Conservation (phyloP, 2,329 filamentous ascomycete genomes). For the Penicillium sp. region DNA sequence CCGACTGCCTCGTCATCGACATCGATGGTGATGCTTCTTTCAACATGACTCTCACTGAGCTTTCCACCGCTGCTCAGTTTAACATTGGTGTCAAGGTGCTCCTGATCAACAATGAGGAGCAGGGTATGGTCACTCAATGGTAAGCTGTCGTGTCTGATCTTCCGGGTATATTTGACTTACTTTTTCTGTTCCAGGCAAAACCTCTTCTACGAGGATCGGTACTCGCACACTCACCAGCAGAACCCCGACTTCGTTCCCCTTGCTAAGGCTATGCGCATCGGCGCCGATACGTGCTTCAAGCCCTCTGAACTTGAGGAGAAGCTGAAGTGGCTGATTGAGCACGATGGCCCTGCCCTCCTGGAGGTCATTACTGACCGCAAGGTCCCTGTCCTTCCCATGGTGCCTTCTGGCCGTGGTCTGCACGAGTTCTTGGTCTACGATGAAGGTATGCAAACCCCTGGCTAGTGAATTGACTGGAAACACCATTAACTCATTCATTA, state of each 20-base stretch:
- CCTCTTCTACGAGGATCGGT: slow-evolving; percentile 92
- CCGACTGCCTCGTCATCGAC: slow-evolving; percentile 79
- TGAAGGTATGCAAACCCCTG: slow-evolving; percentile 48
- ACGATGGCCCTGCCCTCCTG: slow-evolving; percentile 81
- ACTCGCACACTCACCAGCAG: slow-evolving; percentile 79
- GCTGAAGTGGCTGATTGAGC: slow-evolving; percentile 79
- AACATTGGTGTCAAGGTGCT: slow-evolving; percentile 94
- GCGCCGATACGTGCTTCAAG: slow-evolving; percentile 61
- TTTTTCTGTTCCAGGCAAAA: slow-evolving; percentile 53
- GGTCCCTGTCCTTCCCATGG: slow-evolving; percentile 88
- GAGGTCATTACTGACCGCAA: slow-evolving; percentile 81
- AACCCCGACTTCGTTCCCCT: slow-evolving; percentile 97
- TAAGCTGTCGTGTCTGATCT: neutral
- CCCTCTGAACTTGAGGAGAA: slow-evolving; percentile 68
- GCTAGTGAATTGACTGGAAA: slow-evolving; percentile 1
- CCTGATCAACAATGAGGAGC: slow-evolving; percentile 91
- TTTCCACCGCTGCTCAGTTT: slow-evolving; percentile 87
- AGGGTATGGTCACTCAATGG: slow-evolving; percentile 97
- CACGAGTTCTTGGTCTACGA: slow-evolving; percentile 92
- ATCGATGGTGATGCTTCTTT: slow-evolving; percentile 98
- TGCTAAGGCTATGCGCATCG: slow-evolving; percentile 80
- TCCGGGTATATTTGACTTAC: neutral
- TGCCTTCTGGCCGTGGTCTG: slow-evolving; percentile 73
- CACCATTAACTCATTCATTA: slow-evolving; percentile 11
- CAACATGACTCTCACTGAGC: slow-evolving; percentile 94